These are phyloP conservation scores for Solanum lignicaule DNA, from an alignment of 257 asterid genomes.

Conservation along the genomic window DNA sequence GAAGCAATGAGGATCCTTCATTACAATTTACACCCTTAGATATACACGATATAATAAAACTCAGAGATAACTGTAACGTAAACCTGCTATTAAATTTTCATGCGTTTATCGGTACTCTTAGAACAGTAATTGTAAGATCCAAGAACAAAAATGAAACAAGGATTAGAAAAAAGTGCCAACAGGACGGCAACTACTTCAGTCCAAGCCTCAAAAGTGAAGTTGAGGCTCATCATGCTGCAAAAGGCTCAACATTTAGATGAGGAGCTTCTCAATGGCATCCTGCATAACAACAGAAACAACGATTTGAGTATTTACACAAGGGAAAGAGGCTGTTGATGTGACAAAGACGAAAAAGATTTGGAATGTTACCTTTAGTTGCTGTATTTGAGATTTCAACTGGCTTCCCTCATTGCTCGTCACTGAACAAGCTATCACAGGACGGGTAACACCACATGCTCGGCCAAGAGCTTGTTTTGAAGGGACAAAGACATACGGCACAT, in stretches of 20 bases:
- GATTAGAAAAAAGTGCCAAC: not conserved
- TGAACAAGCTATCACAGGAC: constrained; percentile 89
- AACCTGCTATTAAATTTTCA: not conserved
- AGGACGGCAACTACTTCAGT: constrained; percentile 17
- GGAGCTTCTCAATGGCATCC: constrained; percentile 37
- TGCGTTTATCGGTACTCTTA: not conserved
- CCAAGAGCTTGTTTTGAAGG: constrained; percentile 57
- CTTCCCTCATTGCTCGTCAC: constrained; percentile 86
- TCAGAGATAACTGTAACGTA: not conserved
- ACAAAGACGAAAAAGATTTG: not conserved
- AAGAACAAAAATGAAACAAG: not conserved
- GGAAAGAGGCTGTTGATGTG: not conserved
- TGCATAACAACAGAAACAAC: not conserved
- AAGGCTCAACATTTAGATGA: constrained; percentile 15
- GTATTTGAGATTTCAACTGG: constrained; percentile 84
- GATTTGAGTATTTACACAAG: not conserved
- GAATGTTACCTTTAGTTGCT: constrained; percentile 51
- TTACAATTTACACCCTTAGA: not conserved
- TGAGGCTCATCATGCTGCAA: constrained; percentile 27
- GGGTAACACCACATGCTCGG: constrained; percentile 89
- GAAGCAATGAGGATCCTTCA: not conserved
- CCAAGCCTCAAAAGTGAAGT: constrained; percentile 21
- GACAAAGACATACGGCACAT: constrained; percentile 38
- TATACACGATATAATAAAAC: not conserved
- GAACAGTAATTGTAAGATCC: not conserved